A percentile compares a stretch with the other conserved stretches of the same genome.
Conservation (phyloP, 768 basidiomycete species). For the Exidia glandulosa region DNA sequence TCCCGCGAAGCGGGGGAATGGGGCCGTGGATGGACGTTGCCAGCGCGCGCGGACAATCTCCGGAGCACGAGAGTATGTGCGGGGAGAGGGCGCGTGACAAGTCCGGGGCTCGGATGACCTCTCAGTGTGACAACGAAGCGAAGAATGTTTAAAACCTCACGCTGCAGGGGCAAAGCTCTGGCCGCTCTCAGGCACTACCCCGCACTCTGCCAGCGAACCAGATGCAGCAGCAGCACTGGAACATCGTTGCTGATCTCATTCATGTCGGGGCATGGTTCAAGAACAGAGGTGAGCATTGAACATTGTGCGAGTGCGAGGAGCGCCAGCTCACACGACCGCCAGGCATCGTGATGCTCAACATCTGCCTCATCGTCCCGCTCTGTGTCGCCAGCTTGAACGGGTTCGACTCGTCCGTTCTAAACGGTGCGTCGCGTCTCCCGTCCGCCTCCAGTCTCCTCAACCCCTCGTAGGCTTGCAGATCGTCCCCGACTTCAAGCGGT, state of each 20-base stretch:
- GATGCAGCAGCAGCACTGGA: slow-evolving; percentile 2
- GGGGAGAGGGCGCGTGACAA: slow-evolving; percentile 35
- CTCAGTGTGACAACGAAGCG: background rate
- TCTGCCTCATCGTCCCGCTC: slow-evolving; percentile 51
- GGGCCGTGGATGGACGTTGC: too few species aligned
- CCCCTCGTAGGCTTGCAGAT: slow-evolving; percentile 47
- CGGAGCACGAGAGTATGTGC: too few species aligned
- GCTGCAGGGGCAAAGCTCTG: too few species aligned
- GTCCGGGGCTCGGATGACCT: background rate
- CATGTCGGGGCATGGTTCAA: slow-evolving; percentile 51
- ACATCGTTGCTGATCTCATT: slow-evolving; percentile 41
- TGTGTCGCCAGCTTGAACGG: slow-evolving; percentile 57
- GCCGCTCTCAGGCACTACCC: slow-evolving; percentile 5
- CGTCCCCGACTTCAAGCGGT: slow-evolving; percentile 49
- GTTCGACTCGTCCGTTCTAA: slow-evolving; percentile 56
- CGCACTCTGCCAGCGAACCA: background rate
- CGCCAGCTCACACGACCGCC: background rate
- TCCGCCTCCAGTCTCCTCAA: background rate
- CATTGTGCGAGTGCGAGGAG: background rate
- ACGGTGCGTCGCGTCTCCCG: slow-evolving; percentile 23
- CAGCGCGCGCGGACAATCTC: too few species aligned
- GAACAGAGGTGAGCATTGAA: slow-evolving; percentile 36
- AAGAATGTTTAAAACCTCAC: slow-evolving; percentile 6
- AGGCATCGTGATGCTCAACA: slow-evolving; percentile 50
- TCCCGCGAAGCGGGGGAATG: too few species aligned